Percentiles rank a stretch among this genome's conserved stretches.
phyloP scores from a whole-genome alignment of 2,329 filamentous ascomycete genomes.

The Colletotrichum nymphaeae region DNA sequence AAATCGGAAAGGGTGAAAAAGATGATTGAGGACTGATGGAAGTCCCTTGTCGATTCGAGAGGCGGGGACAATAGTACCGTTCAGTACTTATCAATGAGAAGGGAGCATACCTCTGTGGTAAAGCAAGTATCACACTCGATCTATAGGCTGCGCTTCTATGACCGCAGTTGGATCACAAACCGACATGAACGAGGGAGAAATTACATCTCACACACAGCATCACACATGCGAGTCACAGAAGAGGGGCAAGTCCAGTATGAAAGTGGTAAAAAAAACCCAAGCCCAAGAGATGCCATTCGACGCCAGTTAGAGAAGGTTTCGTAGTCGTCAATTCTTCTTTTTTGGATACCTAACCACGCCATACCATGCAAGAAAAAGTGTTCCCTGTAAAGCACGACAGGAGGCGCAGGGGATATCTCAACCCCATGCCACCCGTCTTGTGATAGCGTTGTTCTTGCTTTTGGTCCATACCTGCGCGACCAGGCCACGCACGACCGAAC shows the following conservation, averaged over 20 bases:
- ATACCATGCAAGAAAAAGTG: conserved; percentile 53
- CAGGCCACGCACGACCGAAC: conserved; percentile 20
- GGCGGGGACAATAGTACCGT: too few relatives aligned
- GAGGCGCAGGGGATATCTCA: neutral
- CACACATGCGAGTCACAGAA: neutral
- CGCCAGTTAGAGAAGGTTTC: conserved; percentile 20
- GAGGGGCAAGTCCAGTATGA: neutral
- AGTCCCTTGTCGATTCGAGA: too few relatives aligned
- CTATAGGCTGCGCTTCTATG: too few relatives aligned
- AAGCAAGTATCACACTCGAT: too few relatives aligned
- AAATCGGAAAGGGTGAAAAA: too few relatives aligned
- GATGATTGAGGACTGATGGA: too few relatives aligned
- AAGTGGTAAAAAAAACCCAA: conserved; percentile 1
- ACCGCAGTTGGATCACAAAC: too few relatives aligned
- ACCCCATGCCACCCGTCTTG: neutral
- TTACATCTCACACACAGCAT: neutral
- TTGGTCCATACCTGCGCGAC: conserved; percentile 16
- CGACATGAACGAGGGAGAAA: too few relatives aligned
- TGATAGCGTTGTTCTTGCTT: conserved; percentile 11
- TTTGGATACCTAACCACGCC: conserved; percentile 59
- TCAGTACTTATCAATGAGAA: too few relatives aligned
- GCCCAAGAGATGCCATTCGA: conserved; percentile 30
- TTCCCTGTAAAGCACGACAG: conserved; percentile 44
- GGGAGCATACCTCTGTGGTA: too few relatives aligned
- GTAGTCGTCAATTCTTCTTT: conserved; percentile 34